phyloP scores from a whole-genome alignment of 139 green algal genomes.

The Micractinium conductrix region DNA sequence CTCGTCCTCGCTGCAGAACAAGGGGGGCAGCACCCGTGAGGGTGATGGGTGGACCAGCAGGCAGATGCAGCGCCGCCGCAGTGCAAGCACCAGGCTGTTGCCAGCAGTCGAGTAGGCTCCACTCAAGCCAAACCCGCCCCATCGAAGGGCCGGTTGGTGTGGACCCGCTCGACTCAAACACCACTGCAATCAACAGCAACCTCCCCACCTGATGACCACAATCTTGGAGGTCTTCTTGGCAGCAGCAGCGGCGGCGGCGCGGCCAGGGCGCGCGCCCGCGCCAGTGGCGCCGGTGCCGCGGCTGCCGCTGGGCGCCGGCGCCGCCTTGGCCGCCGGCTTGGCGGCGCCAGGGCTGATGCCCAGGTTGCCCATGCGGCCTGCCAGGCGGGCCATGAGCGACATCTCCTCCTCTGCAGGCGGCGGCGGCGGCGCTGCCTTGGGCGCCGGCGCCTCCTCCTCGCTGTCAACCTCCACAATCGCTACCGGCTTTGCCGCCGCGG shows the following conservation, averaged over 20 bases:
- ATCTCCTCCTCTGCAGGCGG: slow-evolving; percentile 42
- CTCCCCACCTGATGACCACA: slow-evolving; percentile 25
- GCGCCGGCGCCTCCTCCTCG: neutral
- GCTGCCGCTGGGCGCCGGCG: slow-evolving; percentile 2
- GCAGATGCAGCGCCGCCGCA: neutral
- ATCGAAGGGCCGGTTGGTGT: too few relatives aligned
- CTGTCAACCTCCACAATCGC: neutral
- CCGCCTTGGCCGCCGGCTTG: neutral
- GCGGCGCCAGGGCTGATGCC: slow-evolving; percentile 15
- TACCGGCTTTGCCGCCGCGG: slow-evolving; percentile 28
- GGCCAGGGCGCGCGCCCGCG: slow-evolving; percentile 20
- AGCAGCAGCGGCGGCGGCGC: neutral
- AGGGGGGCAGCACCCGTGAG: neutral
- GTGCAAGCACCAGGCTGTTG: neutral
- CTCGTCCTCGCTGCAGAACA: slow-evolving; percentile 15
- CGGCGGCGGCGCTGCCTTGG: slow-evolving; percentile 25
- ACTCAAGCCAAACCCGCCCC: too few relatives aligned
- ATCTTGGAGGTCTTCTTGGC: slow-evolving; percentile 31
- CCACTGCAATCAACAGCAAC: too few relatives aligned
- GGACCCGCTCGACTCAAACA: too few relatives aligned
- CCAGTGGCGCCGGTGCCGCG: neutral
- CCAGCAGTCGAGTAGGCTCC: neutral
- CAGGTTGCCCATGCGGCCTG: slow-evolving; percentile 49
- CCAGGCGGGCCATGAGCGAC: slow-evolving; percentile 54
- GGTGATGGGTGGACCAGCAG: neutral